Evolutionary conservation across 139 green algal genomes (phyloP).

Genomic region (Chlamydomonas sp.): DNA sequence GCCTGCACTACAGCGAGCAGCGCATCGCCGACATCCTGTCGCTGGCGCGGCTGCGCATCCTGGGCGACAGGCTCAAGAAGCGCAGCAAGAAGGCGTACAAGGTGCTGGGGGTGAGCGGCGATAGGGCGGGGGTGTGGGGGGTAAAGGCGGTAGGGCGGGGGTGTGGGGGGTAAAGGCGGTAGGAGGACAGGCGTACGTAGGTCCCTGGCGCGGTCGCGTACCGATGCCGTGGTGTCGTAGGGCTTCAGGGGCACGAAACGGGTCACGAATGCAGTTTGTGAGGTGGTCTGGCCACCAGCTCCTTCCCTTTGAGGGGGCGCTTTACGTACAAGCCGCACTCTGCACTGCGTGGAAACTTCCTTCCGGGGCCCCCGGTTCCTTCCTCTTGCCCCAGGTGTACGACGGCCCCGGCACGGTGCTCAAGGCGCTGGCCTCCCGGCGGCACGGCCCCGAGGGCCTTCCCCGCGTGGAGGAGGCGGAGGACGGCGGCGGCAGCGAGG

Average conservation of each 20-base stretch:
- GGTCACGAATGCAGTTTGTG: no score
- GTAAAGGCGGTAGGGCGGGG: not conserved
- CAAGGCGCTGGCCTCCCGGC: slow-evolving; percentile 13
- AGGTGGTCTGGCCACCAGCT: no score
- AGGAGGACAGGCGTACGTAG: no score
- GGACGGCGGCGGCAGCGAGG: not conserved
- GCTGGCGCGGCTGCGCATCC: slow-evolving; percentile 73
- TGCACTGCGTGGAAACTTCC: no score
- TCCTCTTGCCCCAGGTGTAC: slow-evolving; percentile 11
- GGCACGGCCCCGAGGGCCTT: not conserved
- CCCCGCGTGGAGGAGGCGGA: not conserved
- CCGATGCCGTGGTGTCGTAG: no score
- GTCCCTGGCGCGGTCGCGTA: no score
- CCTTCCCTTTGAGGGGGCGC: no score
- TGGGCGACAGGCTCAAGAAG: slow-evolving; percentile 67
- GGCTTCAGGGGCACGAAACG: no score
- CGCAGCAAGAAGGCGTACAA: slow-evolving; percentile 30
- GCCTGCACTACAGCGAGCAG: slow-evolving; percentile 53
- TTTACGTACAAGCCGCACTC: no score
- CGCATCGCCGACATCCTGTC: slow-evolving; percentile 69
- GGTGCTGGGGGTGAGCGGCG: not conserved
- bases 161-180: no score
- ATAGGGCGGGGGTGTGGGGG: not conserved
- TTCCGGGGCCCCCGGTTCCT: not conserved
- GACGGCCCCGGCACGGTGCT: slow-evolving; percentile 31